Evolutionary conservation across 805 yeast genomes (phyloP).

Genomic region (Wickerhamomyces strasburgensis): DNA sequence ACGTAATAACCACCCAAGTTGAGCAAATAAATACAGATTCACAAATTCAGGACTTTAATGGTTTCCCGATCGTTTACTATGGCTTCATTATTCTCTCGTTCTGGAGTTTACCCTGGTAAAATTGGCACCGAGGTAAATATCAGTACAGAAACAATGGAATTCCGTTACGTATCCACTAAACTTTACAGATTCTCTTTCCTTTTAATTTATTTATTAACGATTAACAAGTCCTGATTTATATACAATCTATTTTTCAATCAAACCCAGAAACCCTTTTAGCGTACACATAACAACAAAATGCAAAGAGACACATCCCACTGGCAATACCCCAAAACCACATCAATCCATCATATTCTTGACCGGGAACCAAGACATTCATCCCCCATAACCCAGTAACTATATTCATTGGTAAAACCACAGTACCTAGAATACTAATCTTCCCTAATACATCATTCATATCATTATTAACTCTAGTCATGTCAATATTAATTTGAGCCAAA

Average conservation of each 20-base stretch:
- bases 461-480: constrained; percentile 94
- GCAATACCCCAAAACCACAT: constrained; percentile 61
- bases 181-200: no score
- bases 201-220: no score
- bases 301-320: constrained; percentile 41
- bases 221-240: no score
- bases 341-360: constrained; percentile 63
- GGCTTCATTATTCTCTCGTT: no score
- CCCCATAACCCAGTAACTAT: constrained; percentile 98
- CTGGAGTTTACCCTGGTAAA: no score
- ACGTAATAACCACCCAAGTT: no score
- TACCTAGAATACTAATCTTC: constrained; percentile 88
- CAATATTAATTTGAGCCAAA: constrained; percentile 93
- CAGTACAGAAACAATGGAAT: no score
- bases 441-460: constrained; percentile 96
- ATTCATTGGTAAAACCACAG: constrained; percentile 91
- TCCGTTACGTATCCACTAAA: no score
- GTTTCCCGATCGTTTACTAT: no score
- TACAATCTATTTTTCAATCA: background rate
- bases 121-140: no score
- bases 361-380: constrained; percentile 96
- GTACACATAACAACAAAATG: constrained; percentile 41
- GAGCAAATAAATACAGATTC: constrained; percentile 3
- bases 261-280: constrained; percentile 41
- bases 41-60: no score